Evolutionary conservation across 108 stramenopile genomes (phyloP).

Genomic region (Cylindrotheca fusiformis): DNA sequence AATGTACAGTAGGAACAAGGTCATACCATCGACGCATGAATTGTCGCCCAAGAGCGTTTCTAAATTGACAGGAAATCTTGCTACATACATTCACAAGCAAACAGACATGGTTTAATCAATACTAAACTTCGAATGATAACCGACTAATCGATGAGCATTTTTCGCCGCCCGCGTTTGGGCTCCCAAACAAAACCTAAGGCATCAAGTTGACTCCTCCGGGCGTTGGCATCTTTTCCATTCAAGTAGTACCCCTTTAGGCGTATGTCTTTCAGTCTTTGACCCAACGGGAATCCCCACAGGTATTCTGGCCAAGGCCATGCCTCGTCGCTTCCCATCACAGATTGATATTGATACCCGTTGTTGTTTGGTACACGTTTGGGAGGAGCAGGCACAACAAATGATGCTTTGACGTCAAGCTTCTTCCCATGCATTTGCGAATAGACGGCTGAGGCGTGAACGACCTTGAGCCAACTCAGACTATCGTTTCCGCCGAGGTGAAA

Average conservation of each 20-base stretch:
- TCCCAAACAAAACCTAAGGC: slow-evolving; percentile 76
- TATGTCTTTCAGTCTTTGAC: slow-evolving; percentile 74
- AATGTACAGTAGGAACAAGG: too few relatives aligned
- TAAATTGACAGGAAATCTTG: too few relatives aligned
- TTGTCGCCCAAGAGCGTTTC: too few relatives aligned
- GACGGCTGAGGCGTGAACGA: slow-evolving; percentile 84
- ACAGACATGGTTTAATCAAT: too few relatives aligned
- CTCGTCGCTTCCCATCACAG: slow-evolving; percentile 29
- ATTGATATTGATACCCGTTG: slow-evolving; percentile 4
- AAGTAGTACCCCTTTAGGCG: slow-evolving; percentile 74
- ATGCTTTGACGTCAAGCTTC: slow-evolving; percentile 58
- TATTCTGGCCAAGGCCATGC: slow-evolving; percentile 83
- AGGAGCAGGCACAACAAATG: slow-evolving; percentile 65
- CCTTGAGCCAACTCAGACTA: slow-evolving; percentile 70
- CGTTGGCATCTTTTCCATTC: slow-evolving; percentile 40
- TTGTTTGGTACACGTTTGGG: slow-evolving; percentile 15
- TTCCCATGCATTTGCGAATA: slow-evolving; percentile 75
- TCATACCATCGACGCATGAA: too few relatives aligned
- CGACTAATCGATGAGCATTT: too few relatives aligned
- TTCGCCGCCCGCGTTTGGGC: slow-evolving; percentile 53
- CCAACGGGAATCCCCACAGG: slow-evolving; percentile 70
- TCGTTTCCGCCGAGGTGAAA: slow-evolving; percentile 73
- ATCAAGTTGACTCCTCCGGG: slow-evolving; percentile 67
- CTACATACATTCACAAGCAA: too few relatives aligned
- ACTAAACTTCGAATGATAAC: too few relatives aligned